phyloP scores from a whole-genome alignment of 2,329 filamentous ascomycete species.

The Hypoxylon sp. region DNA sequence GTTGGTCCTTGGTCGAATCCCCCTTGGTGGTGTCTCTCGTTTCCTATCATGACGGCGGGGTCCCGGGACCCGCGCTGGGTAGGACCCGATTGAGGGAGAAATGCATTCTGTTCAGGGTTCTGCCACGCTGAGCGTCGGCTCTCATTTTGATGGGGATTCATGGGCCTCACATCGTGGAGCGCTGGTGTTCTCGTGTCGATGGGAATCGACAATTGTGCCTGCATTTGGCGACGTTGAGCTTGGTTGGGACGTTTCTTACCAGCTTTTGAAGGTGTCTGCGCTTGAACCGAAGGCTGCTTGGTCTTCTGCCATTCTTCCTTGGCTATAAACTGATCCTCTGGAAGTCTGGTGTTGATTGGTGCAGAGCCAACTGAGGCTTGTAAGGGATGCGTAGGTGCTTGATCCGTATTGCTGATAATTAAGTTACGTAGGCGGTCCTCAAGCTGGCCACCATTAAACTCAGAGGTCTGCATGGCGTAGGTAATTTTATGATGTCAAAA shows the following conservation, averaged over 20 bases:
- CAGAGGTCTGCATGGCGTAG: constrained; percentile 43
- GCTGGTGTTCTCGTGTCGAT: constrained; percentile 59
- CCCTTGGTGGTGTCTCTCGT: constrained; percentile 34
- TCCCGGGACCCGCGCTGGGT: constrained; percentile 39
- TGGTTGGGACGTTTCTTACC: constrained; percentile 70
- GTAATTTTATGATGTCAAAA: constrained; percentile 25
- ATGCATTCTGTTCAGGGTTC: constrained; percentile 35
- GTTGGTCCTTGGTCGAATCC: constrained; percentile 34
- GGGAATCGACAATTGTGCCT: constrained; percentile 67
- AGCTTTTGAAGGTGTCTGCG: constrained; percentile 47
- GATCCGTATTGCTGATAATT: constrained; percentile 66
- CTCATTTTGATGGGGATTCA: constrained; percentile 50
- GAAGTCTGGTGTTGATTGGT: constrained; percentile 25
- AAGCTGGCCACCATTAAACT: constrained; percentile 50
- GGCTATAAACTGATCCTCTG: constrained; percentile 9
- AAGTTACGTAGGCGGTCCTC: constrained; percentile 71
- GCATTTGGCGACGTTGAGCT: constrained; percentile 73
- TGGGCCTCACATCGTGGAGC: constrained; percentile 47
- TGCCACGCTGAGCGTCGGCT: constrained; percentile 45
- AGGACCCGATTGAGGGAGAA: constrained; percentile 52
- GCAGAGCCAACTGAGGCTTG: constrained; percentile 40
- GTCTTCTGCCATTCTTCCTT: constrained; percentile 12
- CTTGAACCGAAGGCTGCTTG: constrained; percentile 7
- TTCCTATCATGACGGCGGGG: constrained; percentile 14
- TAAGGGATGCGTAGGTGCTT: constrained; percentile 12